These are phyloP conservation scores for Lindgomyces ingoldianus DNA, from an alignment of 495 filamentous ascomycete genomes.

Conservation along the genomic window DNA sequence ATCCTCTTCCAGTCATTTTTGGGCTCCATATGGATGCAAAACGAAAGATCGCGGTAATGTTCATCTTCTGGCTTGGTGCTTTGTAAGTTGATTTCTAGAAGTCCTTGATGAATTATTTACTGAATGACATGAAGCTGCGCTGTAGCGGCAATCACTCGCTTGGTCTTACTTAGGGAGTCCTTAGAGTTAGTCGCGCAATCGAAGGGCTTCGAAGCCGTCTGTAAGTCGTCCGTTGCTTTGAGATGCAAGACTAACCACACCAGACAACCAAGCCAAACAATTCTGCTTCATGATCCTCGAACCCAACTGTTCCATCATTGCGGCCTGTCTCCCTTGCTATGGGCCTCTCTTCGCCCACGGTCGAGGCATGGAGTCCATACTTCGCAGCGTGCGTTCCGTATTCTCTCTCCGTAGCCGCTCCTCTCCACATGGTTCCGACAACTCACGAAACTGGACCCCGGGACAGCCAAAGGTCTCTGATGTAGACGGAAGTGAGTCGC, in stretches of 20 bases:
- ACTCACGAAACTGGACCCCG: background rate
- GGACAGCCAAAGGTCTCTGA: background rate
- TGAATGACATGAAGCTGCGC: slow-evolving; percentile 23
- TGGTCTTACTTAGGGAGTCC: slow-evolving; percentile 4
- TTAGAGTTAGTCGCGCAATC: background rate
- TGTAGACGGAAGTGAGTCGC: background rate
- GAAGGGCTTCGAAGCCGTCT: background rate
- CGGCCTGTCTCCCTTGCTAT: slow-evolving; percentile 36
- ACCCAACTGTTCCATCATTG: slow-evolving; percentile 40
- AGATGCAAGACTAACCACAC: background rate
- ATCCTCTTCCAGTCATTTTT: slow-evolving; percentile 34
- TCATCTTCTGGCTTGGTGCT: slow-evolving; percentile 41
- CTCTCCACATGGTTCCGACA: background rate
- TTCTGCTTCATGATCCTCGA: slow-evolving; percentile 35
- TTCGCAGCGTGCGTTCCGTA: slow-evolving; percentile 1
- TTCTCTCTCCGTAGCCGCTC: background rate
- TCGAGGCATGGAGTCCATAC: background rate
- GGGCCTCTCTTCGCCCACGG: slow-evolving; percentile 30
- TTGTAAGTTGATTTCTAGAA: slow-evolving; percentile 32
- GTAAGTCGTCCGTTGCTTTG: slow-evolving; percentile 1
- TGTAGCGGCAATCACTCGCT: slow-evolving; percentile 35
- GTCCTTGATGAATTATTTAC: background rate
- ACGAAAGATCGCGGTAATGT: slow-evolving; percentile 28
- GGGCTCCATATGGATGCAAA: slow-evolving; percentile 25
- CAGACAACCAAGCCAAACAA: background rate